Conservation (phyloP, 345 rosid genomes). For the Brassica rapa region DNA sequence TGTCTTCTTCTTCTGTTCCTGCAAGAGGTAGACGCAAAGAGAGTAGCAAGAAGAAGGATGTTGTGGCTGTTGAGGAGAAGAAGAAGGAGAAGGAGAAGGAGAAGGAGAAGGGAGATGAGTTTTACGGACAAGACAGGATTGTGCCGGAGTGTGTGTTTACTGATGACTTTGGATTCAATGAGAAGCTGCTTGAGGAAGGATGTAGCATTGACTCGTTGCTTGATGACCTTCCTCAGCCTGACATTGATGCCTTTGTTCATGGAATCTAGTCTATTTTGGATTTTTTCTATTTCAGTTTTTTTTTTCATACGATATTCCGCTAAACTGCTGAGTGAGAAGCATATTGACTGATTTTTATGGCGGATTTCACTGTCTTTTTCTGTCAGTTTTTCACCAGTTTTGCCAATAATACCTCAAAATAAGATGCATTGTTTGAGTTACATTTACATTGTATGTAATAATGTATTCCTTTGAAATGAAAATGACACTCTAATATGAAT, state of each 20-base stretch:
- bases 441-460: background rate
- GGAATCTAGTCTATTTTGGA: conserved; percentile 32
- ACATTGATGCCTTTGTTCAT: conserved; percentile 39
- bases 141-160: conserved; percentile 53
- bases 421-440: background rate
- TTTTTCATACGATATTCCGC: background rate
- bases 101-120: conserved; percentile 24
- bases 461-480: background rate
- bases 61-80: conserved; percentile 11
- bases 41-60: conserved; percentile 37
- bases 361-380: background rate
- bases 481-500: background rate
- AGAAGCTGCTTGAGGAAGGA: conserved; percentile 56
- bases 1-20: conserved; percentile 30
- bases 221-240: conserved; percentile 56
- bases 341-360: background rate
- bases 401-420: background rate
- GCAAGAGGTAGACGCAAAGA: conserved; percentile 35
- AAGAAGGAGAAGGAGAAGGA: conserved; percentile 22
- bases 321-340: background rate
- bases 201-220: conserved; percentile 72
- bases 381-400: background rate
- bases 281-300: background rate
- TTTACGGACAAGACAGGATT: conserved; percentile 46
- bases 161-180: conserved; percentile 64